A percentile compares a stretch with the other conserved stretches of the same genome.
These are phyloP conservation scores for Lentithecium fluviatile DNA, from an alignment of 495 filamentous ascomycete genomes.

Conservation along the genomic window DNA sequence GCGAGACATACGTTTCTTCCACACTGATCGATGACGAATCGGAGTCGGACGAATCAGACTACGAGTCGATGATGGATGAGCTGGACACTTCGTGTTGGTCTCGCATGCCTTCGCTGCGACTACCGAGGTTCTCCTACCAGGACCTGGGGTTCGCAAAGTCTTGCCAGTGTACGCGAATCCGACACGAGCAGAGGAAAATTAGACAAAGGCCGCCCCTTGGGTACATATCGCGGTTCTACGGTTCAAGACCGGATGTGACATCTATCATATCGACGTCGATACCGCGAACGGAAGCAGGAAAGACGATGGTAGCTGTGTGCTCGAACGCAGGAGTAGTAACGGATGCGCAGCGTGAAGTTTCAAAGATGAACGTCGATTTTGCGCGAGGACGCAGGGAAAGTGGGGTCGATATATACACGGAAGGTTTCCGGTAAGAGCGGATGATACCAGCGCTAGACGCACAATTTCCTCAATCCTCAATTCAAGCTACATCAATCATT, in stretches of 20 bases:
- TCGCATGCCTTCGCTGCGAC: too few relatives aligned
- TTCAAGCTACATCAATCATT: not conserved
- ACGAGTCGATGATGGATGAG: not conserved
- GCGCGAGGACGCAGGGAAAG: constrained; percentile 5
- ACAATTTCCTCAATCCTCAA: not conserved
- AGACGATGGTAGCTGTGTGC: constrained; percentile 20
- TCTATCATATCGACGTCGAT: not conserved
- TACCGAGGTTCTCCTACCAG: too few relatives aligned
- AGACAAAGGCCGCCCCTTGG: too few relatives aligned
- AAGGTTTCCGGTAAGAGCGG: constrained; percentile 10
- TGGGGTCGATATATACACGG: constrained; percentile 6
- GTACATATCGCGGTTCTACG: not conserved
- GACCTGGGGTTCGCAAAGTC: too few relatives aligned
- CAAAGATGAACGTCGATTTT: constrained; percentile 17
- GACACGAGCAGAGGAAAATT: too few relatives aligned
- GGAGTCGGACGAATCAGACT: not conserved
- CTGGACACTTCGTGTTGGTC: not conserved
- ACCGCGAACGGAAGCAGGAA: not conserved
- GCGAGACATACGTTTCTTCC: not conserved
- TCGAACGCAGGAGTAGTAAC: not conserved
- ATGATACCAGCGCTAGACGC: not conserved
- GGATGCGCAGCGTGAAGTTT: constrained; percentile 5
- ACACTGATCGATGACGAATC: constrained; percentile 17
- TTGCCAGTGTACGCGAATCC: too few relatives aligned
- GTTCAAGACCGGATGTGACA: not conserved